These are phyloP conservation scores for Aspergillus quadricinctus DNA, from an alignment of 2,329 filamentous ascomycete species.

Conservation along the genomic window DNA sequence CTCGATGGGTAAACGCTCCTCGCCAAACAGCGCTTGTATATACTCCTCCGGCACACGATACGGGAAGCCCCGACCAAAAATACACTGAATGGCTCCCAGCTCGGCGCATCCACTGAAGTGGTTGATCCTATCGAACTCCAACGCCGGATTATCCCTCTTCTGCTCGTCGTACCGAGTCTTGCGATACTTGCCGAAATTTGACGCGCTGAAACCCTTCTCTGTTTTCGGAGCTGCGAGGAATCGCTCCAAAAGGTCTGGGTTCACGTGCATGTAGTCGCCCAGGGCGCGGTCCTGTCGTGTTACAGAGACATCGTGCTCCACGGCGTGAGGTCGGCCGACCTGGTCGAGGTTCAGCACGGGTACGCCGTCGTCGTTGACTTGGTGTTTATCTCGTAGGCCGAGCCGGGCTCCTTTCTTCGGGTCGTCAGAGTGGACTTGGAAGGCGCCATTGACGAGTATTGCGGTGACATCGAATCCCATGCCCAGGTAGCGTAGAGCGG, in stretches of 20 bases:
- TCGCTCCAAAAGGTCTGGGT: constrained; percentile 2
- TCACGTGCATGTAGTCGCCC: constrained; percentile 9
- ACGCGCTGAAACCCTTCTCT: background rate
- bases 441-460: constrained; percentile 6
- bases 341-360: constrained; percentile 12
- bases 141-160: constrained; percentile 1
- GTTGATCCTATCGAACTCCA: constrained; percentile 4
- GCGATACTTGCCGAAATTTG: constrained; percentile 7
- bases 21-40: constrained; percentile 10
- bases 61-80: constrained; percentile 9
- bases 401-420: background rate
- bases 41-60: constrained; percentile 10
- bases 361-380: constrained; percentile 6
- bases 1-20: constrained; percentile 14
- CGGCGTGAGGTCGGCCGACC: constrained; percentile 11
- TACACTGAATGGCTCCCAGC: constrained; percentile 5
- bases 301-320: constrained; percentile 15
- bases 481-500: constrained; percentile 8
- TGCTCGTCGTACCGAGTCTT: constrained; percentile 8
- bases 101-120: constrained; percentile 11
- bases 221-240: background rate
- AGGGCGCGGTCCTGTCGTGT: constrained; percentile 14
- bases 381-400: constrained; percentile 11
- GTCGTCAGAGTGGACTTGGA: constrained; percentile 13
- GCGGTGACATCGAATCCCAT: constrained; percentile 4